phyloP scores from a whole-genome alignment of 352 stramenopile species.

The Peronospora belbahrii region DNA sequence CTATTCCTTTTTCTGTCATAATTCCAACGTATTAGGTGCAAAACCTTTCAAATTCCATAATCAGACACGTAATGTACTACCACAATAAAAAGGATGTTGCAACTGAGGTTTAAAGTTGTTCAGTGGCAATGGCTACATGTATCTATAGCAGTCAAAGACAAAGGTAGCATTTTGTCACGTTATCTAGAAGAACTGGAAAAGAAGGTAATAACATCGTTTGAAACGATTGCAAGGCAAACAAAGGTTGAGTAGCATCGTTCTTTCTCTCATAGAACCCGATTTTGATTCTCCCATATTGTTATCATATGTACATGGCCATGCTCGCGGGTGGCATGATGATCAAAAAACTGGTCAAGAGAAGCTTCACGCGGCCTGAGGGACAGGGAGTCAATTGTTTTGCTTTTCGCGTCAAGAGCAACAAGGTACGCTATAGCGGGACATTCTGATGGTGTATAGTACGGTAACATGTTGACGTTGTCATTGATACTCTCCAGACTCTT shows the following conservation, averaged over 20 bases:
- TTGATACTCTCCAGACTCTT: constrained; percentile 24
- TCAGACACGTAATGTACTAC: too few relatives aligned
- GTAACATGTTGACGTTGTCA: not conserved
- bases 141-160: too few relatives aligned
- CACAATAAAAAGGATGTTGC: too few relatives aligned
- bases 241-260: too few relatives aligned
- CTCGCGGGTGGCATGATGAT: constrained; percentile 57
- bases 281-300: constrained; percentile 56
- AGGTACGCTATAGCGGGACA: constrained; percentile 11
- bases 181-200: constrained; percentile 46
- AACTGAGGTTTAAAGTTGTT: too few relatives aligned
- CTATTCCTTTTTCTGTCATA: too few relatives aligned
- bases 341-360: constrained; percentile 56
- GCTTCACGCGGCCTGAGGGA: constrained; percentile 34
- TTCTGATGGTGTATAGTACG: not conserved
- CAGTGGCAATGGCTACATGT: too few relatives aligned
- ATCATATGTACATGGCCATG: constrained; percentile 72
- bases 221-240: too few relatives aligned
- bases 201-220: constrained; percentile 22
- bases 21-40: too few relatives aligned
- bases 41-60: too few relatives aligned
- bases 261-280: constrained; percentile 53
- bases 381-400: constrained; percentile 46
- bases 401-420: constrained; percentile 45
- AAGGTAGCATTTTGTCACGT: too few relatives aligned